Evolutionary conservation across 2,329 filamentous ascomycete species (phyloP), one percentile per base, ranked within the genome.

Genomic region (Juglanconis oblonga): DNA sequence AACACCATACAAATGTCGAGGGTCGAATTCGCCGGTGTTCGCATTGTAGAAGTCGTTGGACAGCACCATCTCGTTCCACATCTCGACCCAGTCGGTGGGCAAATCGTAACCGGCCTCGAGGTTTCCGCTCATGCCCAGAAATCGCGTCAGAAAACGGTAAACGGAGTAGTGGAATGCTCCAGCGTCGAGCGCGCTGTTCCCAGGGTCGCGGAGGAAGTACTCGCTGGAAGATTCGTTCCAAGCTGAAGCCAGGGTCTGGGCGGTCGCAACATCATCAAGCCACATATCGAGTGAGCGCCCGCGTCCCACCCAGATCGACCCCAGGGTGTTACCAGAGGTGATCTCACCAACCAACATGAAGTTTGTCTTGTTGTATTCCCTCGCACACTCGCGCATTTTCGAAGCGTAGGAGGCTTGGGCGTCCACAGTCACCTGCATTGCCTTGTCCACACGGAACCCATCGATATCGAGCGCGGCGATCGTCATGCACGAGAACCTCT

Each of bases 341-440:
- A 88, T 83, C 71, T 88, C 85, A 51, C 85, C 85, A 3, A 83
- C 79, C 11, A 87, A 74, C 69, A 87, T 85, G 69, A 88, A 88
- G 67, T 88, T 88, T 1, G 80, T 68, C 67, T 88, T 88, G 38
- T 82, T 82, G 47, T 81, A 73, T 14, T 72, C 66, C 6, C 73
- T 70, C 14, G 85, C 85, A 70, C 85, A 88, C 47, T 80, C 73
- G 47, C 85, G 76, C 63, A 86, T 79, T 9, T 78, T 76, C 32
- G 76, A 72, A 14, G 83, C 85, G 68, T 84, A 87, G 53, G 83
- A 78, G 9, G 77, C 83, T 57, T 84, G 76, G 2, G 84, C 80
- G 67, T 87, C 85, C 11, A 86, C 77, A 0, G 85, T 86, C 13
- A 67, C 64, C 52, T 87, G 84, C 31, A 83, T 82, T 3, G 84